Percentiles rank a stretch among this genome's conserved stretches.
Conservation (phyloP, 805 yeast species). For the Metschnikowia proteae region DNA sequence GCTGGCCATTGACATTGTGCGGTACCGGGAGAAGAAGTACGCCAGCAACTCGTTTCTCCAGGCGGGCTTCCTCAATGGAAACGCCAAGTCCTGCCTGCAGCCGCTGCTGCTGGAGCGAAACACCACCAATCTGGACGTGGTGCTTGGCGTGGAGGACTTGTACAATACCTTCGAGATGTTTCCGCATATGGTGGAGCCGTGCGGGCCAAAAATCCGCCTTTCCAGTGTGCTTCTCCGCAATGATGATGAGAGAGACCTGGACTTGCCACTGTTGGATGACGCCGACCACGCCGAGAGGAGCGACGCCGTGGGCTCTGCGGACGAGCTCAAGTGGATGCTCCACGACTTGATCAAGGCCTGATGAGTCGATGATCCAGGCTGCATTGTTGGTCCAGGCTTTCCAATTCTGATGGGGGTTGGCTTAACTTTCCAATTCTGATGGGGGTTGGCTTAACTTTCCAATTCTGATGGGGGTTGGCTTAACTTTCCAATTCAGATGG, state of each 20-base stretch:
- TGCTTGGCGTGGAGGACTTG: constrained; percentile 63
- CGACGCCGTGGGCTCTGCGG: constrained; percentile 47
- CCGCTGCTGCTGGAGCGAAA: neutral
- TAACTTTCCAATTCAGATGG: too few relatives aligned
- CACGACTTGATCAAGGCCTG: constrained; percentile 55
- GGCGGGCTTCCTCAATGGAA: constrained; percentile 18
- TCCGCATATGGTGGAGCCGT: constrained; percentile 67
- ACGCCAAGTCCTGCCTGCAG: neutral
- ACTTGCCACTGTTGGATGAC: constrained; percentile 19
- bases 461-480: too few relatives aligned
- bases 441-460: too few relatives aligned
- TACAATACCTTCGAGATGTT: constrained; percentile 58
- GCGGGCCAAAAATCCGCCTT: constrained; percentile 55
- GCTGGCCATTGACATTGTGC: constrained; percentile 66
- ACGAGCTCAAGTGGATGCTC: constrained; percentile 68
- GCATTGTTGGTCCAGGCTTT: too few relatives aligned
- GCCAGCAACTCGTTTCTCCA: constrained; percentile 33
- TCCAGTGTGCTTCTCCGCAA: constrained; percentile 49
- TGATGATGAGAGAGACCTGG: constrained; percentile 43
- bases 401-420: too few relatives aligned
- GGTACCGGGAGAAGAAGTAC: constrained; percentile 52
- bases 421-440: too few relatives aligned
- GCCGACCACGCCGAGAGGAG: neutral
- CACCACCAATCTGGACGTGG: constrained; percentile 22
- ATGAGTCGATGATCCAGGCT: neutral